Evolutionary conservation across 2,329 filamentous ascomycete species (phyloP).

Genomic region (Fusarium sp.): DNA sequence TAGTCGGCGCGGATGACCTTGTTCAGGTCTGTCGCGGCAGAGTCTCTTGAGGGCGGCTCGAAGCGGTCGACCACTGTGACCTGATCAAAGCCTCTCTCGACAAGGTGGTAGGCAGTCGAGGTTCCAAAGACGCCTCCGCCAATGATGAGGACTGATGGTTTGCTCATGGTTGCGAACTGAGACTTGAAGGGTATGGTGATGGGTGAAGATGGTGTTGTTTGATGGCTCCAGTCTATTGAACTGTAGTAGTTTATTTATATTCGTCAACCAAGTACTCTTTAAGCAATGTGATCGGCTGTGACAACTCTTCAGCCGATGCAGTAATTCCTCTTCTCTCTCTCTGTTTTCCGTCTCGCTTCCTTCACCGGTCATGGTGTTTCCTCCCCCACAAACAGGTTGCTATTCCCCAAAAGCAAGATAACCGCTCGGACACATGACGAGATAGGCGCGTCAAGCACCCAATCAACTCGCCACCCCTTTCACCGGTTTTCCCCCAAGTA

Average conservation of each 20-base stretch:
- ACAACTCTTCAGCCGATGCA: constrained; percentile 1
- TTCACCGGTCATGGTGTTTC: constrained; percentile 1
- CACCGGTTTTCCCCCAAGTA: not conserved
- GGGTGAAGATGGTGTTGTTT: not conserved
- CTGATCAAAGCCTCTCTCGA: constrained; percentile 56
- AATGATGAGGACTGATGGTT: constrained; percentile 51
- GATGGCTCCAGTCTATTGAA: constrained; percentile 38
- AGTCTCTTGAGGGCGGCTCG: constrained; percentile 57
- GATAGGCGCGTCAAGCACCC: not conserved
- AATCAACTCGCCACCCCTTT: not conserved
- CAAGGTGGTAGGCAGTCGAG: constrained; percentile 61
- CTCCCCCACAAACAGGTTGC: not conserved
- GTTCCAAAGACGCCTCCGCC: constrained; percentile 64
- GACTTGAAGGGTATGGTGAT: not conserved
- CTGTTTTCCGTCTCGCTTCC: not conserved
- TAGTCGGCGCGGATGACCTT: constrained; percentile 73
- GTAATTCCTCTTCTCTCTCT: not conserved
- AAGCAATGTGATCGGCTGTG: constrained; percentile 47
- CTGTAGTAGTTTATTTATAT: constrained; percentile 13
- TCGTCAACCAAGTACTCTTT: constrained; percentile 14
- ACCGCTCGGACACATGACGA: not conserved
- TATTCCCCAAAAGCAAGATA: not conserved
- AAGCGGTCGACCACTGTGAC: constrained; percentile 61
- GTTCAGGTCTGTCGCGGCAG: constrained; percentile 70
- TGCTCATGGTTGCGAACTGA: constrained; percentile 36